phyloP scores from a whole-genome alignment of 768 basidiomycete species.

The Glaciozyma martinii region DNA sequence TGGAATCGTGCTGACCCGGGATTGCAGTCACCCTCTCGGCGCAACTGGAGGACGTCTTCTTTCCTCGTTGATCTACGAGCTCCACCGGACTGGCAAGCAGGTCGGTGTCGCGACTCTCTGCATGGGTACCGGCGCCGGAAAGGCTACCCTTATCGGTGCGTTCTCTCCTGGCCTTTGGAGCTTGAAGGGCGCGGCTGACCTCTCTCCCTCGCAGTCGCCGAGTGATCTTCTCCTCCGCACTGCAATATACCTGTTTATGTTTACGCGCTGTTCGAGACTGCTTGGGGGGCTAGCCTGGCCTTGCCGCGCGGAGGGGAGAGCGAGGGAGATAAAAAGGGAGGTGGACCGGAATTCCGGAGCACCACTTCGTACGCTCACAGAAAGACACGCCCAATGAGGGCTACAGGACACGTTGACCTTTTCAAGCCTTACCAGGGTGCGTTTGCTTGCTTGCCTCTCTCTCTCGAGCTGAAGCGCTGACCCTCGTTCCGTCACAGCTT shows the following conservation, averaged over 20 bases:
- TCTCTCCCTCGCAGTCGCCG: not conserved
- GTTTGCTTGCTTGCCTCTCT: no score
- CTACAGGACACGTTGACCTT: constrained; percentile 37
- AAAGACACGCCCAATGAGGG: no score
- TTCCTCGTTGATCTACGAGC: constrained; percentile 66
- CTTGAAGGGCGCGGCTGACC: no score
- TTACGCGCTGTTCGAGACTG: no score
- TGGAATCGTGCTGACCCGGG: not conserved
- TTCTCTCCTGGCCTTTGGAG: not conserved
- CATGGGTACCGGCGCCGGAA: constrained; percentile 70
- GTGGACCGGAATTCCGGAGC: no score
- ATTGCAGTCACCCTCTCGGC: constrained; percentile 32
- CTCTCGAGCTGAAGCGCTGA: no score
- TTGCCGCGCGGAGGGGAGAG: no score
- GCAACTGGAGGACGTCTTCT: constrained; percentile 68
- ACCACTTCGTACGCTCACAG: no score
- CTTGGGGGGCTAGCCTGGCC: no score
- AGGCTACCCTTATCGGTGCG: not conserved
- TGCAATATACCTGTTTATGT: no score
- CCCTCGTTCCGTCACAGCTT: constrained; percentile 19
- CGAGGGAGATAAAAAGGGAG: no score
- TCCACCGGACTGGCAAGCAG: constrained; percentile 64
- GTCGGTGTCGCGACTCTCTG: constrained; percentile 87
- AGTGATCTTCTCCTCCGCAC: not conserved
- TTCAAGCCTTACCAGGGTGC: constrained; percentile 38